Base-by-base conservation (phyloP, 495 filamentous ascomycete species). In the Xylaria cubensis region DNA sequence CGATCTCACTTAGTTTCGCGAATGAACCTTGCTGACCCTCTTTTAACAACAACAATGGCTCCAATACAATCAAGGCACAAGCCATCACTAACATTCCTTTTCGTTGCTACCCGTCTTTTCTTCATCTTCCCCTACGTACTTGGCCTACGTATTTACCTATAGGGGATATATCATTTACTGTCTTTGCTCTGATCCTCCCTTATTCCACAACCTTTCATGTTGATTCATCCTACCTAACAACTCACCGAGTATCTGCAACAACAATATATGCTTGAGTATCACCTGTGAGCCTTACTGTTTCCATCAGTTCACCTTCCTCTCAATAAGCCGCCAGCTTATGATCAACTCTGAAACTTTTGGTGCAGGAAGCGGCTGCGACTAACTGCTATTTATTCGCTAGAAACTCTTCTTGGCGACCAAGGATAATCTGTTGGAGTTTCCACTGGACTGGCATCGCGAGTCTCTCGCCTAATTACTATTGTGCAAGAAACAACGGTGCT, bases 61-160 rank as follows among this genome's bases (percentile, higher is more conserved):
- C 46, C 44, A 29, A 34, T 64, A 32, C 58, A 63, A 36, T 42
- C 56, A 41, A 41, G 17, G 21, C 46, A 5, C n/a, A 53, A 50
- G 13, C 64, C 50, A 56, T 44, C 36, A 24, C n/a, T 32, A 21
- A 56, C 48, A 19, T 67, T 26, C 32, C 42, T 24, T 56, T 41
- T 42, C 29, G 19, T 21, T 19, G 21, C 32, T n/a, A 67, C 12
- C 19, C 39, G 13, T 21, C n/a, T 46, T 53, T 26, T 51, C 36
- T 2, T 56, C 64, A 21, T 41, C 50, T 26, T 10, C 24, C 50
- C 65, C 65, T 56, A 56, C 32, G 21, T 67, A 34, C 29, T 67
- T 39, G 46, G 29, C 41, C 46, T 53, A 32, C 19, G 9, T 67
- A 10, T 53, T 19, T 67, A 67, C 46, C 44, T 67, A 36, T 24